Base-by-base conservation (phyloP, 2,329 filamentous ascomycete genomes). In the Trichoderma sp. region DNA sequence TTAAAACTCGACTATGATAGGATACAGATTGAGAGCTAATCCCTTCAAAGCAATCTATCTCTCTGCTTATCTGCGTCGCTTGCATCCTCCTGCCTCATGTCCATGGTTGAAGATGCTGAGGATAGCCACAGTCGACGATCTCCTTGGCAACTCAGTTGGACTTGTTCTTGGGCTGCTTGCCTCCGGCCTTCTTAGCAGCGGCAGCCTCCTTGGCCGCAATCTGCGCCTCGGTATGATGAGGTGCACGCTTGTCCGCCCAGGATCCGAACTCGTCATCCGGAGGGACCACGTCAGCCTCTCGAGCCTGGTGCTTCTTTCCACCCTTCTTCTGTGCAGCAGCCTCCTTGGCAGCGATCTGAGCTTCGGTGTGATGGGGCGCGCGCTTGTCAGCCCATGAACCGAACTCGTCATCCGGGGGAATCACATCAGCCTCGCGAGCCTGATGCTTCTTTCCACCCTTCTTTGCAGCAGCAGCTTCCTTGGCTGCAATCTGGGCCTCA, bases 161-260 rank as follows among this genome's bases (percentile, higher is more conserved):
- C 3, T 39, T 39, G 90, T 93, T 94, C 34, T 39, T 39, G 34
- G 34, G 3, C 48, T 51, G n/a, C 7, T 51, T 51, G 9, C 14
- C 48, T n/a, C 48, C 48, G 34, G 34, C 28, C 39, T 26, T n/a
- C 39, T 56, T 19, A n/a, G 54, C 54, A 57, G 30, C 21, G 21
- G 21, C 21, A 24, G 21, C 21, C 21, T 24, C 21, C 21, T 24
- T 24, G 21, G 21, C 21, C 3, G 21, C 21, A 24, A 24, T 24
- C 21, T 24, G 21, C 21, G 21, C 21, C 21, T 24, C 21, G 21
- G 21, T 24, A 24, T 24, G 52, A 24, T 56, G 52, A 17, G 52
- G 52, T 24, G 41, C 52, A 10, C 52, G 52, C 14, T 41, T n/a
- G 19, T 41, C 34, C 24, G 30, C 34, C 52, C 52, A 56, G 9